phyloP scores from a whole-genome alignment of 257 asterid genomes.

The Solanum acaule region DNA sequence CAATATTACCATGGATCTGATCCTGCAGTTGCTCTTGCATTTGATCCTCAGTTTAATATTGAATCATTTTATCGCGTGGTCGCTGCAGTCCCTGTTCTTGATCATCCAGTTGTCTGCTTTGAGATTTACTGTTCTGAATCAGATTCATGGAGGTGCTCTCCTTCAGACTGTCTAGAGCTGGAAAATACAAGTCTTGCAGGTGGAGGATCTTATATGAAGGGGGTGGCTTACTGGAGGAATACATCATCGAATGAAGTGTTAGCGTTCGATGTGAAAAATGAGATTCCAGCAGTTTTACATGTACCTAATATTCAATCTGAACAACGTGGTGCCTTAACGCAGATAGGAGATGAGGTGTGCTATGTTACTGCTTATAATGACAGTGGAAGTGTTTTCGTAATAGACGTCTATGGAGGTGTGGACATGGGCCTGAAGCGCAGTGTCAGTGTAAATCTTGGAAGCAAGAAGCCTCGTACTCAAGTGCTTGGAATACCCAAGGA shows the following conservation, averaged over 20 bases:
- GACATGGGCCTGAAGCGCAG: constrained; percentile 13
- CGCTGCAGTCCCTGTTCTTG: constrained; percentile 14
- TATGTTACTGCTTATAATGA: constrained; percentile 8
- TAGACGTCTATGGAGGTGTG: constrained; percentile 25
- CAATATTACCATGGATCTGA: constrained; percentile 8
- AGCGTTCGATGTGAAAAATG: constrained; percentile 18
- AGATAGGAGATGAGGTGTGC: constrained; percentile 29
- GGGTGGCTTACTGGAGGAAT: constrained; percentile 37
- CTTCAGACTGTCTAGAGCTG: constrained; percentile 3
- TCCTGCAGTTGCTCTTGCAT: constrained; percentile 29
- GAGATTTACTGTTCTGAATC: constrained; percentile 30
- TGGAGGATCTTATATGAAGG: constrained; percentile 26
- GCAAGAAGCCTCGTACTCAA: background rate
- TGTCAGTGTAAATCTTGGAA: constrained; percentile 2
- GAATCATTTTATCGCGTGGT: constrained; percentile 19
- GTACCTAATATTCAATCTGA: background rate
- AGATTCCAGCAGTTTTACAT: constrained; percentile 13
- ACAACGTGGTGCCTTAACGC: constrained; percentile 21
- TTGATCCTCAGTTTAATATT: constrained; percentile 24
- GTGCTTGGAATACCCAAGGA: background rate
- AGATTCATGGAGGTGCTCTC: constrained; percentile 16
- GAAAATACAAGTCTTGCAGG: background rate
- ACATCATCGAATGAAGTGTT: constrained; percentile 17
- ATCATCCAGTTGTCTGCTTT: constrained; percentile 8
- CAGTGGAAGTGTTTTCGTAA: background rate